Conservation (phyloP, 768 basidiomycete genomes). For the Lactarius pseudohatsudake region DNA sequence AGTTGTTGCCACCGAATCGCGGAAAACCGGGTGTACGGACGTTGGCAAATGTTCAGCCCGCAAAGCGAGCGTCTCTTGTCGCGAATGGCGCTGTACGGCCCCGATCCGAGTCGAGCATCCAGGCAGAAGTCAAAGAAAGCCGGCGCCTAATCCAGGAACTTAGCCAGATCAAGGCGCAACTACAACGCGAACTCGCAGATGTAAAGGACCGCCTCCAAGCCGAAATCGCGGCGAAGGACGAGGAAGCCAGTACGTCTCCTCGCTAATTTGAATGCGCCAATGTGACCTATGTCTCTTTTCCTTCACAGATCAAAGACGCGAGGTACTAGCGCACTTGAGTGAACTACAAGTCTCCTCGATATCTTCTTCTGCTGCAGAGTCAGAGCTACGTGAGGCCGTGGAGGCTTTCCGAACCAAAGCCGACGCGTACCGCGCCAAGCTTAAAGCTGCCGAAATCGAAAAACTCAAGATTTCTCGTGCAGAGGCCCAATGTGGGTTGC, state of each 20-base stretch:
- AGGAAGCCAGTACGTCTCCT: conserved; percentile 50
- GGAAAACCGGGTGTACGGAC: conserved; percentile 38
- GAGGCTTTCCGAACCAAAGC: conserved; percentile 67
- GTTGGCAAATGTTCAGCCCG: conserved; percentile 49
- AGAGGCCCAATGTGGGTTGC: conserved; percentile 56
- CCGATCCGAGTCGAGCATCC: conserved; percentile 44
- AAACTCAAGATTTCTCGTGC: conserved; percentile 62
- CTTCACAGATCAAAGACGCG: conserved; percentile 52
- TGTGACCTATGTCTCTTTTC: conserved; percentile 2
- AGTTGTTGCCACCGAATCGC: conserved; percentile 44
- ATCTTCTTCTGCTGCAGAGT: conserved; percentile 57
- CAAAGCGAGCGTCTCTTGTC: conserved; percentile 39
- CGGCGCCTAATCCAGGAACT: conserved; percentile 64
- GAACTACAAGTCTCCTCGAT: conserved; percentile 62
- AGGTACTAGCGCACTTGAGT: conserved; percentile 58
- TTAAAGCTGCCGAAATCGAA: conserved; percentile 69
- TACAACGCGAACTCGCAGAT: conserved; percentile 54
- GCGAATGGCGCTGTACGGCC: conserved; percentile 39
- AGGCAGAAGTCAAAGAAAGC: conserved; percentile 64
- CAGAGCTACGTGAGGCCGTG: conserved; percentile 65
- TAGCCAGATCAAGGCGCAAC: conserved; percentile 52
- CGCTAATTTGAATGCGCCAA: not conserved
- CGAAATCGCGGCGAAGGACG: conserved; percentile 52
- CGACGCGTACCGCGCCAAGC: conserved; percentile 53
- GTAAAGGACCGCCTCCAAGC: conserved; percentile 57